Base-by-base conservation (phyloP, 805 yeast genomes). In the Scheffersomyces spartinae region DNA sequence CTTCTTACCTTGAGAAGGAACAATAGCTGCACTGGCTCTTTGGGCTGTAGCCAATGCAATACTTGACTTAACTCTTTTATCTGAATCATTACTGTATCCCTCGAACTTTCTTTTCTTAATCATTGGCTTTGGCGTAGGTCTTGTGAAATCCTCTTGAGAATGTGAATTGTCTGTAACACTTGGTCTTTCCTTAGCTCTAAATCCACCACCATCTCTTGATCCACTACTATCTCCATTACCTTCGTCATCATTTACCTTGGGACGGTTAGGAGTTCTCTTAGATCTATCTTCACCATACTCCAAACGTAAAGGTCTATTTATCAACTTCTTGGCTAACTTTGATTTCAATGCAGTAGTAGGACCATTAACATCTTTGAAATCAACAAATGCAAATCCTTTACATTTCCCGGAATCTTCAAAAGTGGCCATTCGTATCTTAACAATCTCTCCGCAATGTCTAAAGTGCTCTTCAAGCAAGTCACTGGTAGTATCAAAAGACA, bases 211-310 rank as follows among this genome's bases (percentile, higher is more conserved):
- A n/a, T n/a, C n/a, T n/a, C n/a, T n/a, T n/a, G n/a, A n/a, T n/a
- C n/a, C n/a, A n/a, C n/a, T n/a, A n/a, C n/a, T n/a, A n/a, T n/a
- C n/a, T 22, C 20, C 30, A 25, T 17, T 21, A 20, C 26, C 40
- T 26, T 36, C 43, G 42, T 40, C 55, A 33, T 33, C 45, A 34
- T 37, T 36, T 26, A 39, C 42, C 39, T 52, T 38, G 30, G 43
- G 39, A 35, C 42, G 43, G 38, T 45, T 60, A n/a, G 75, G 77
- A 25, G 55, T 64, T 47, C 83, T 65, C 55, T 81, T 77, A 21
- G 93, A 77, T 55, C 98, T 69, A 48, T 88, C 97, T 55, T 91
- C 95, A 37, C 98, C 98, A 43, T 59, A 88, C 52, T 91, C 97
- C 65, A 88, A 61, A 52, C 95, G 68, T 38, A 85, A 52, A 2